These are phyloP conservation scores for Hygrophoropsis aurantiaca DNA, from an alignment of 768 basidiomycete genomes.

Conservation along the genomic window DNA sequence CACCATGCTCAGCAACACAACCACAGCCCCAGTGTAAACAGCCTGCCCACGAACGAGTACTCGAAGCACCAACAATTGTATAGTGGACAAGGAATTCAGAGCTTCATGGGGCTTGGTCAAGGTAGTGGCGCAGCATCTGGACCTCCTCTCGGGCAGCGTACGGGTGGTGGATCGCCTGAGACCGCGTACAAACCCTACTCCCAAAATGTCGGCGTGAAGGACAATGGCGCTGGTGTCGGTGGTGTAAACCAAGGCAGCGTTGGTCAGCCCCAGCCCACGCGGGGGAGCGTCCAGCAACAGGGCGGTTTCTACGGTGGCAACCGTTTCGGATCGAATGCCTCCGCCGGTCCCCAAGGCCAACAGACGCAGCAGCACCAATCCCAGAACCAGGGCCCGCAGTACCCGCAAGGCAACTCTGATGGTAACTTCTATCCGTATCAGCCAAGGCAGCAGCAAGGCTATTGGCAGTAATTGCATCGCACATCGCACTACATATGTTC, in stretches of 20 bases:
- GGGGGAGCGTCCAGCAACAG: slow-evolving; percentile 46
- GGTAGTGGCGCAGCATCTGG: slow-evolving; percentile 41
- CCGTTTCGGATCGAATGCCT: slow-evolving; percentile 43
- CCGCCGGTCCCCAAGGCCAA: slow-evolving; percentile 49
- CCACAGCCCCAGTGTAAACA: slow-evolving; percentile 45
- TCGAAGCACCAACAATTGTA: slow-evolving; percentile 46
- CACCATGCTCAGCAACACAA: slow-evolving; percentile 59
- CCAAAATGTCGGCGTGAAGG: slow-evolving; percentile 51
- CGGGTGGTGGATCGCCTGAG: slow-evolving; percentile 63
- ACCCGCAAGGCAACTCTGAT: slow-evolving; percentile 57
- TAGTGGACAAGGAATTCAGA: slow-evolving; percentile 61
- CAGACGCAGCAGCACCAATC: slow-evolving; percentile 43
- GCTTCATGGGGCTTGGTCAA: slow-evolving; percentile 67
- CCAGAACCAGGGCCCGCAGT: slow-evolving; percentile 31
- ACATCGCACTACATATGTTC: slow-evolving; percentile 6
- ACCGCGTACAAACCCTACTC: slow-evolving; percentile 75
- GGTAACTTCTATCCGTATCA: slow-evolving; percentile 74
- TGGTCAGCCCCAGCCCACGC: slow-evolving; percentile 40
- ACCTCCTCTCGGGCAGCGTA: slow-evolving; percentile 43
- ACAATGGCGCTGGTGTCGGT: slow-evolving; percentile 48
- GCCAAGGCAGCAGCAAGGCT: slow-evolving; percentile 62
- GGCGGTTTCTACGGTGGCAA: slow-evolving; percentile 46
- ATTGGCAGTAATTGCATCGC: slow-evolving; percentile 39
- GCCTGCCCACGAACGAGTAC: slow-evolving; percentile 42
- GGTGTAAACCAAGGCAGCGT: slow-evolving; percentile 41